Evolutionary conservation across 2,329 filamentous ascomycete species (phyloP).

Genomic region (Penicillium brevicompactum): DNA sequence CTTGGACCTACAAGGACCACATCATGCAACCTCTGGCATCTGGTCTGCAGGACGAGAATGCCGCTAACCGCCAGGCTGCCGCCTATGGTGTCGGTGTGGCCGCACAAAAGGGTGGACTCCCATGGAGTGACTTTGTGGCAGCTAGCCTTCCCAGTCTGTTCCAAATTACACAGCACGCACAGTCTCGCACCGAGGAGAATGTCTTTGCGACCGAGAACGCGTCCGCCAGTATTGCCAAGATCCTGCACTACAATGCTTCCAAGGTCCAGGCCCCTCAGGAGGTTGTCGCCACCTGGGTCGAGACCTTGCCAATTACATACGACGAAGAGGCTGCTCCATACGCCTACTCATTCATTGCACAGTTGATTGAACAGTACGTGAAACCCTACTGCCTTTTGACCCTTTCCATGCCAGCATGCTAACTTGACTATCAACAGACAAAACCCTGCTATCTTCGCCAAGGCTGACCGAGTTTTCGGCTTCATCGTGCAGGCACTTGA

Average conservation of each 20-base stretch:
- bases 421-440: slow-evolving; percentile 58
- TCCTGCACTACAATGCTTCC: slow-evolving; percentile 82
- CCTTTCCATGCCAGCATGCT: slow-evolving; percentile 8
- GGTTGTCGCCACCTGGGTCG: slow-evolving; percentile 81
- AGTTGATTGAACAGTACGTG: slow-evolving; percentile 92
- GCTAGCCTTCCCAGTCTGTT: slow-evolving; percentile 80
- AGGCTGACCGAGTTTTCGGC: slow-evolving; percentile 79
- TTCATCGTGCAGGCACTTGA: slow-evolving; percentile 87
- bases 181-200: slow-evolving; percentile 87
- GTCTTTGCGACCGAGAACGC: slow-evolving; percentile 98
- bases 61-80: slow-evolving; percentile 92
- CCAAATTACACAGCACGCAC: slow-evolving; percentile 76
- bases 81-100: slow-evolving; percentile 95
- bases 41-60: slow-evolving; percentile 81
- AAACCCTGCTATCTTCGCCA: slow-evolving; percentile 77
- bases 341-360: slow-evolving; percentile 86
- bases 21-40: slow-evolving; percentile 85
- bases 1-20: slow-evolving; percentile 80
- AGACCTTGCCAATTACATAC: slow-evolving; percentile 87
- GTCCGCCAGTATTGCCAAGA: slow-evolving; percentile 94
- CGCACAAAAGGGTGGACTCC: slow-evolving; percentile 83
- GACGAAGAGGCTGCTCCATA: slow-evolving; percentile 98
- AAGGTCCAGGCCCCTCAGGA: slow-evolving; percentile 76
- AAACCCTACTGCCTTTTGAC: background rate
- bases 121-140: slow-evolving; percentile 86